Conservation (phyloP, 306 rosid genomes). For the Vigna nakashimae region DNA sequence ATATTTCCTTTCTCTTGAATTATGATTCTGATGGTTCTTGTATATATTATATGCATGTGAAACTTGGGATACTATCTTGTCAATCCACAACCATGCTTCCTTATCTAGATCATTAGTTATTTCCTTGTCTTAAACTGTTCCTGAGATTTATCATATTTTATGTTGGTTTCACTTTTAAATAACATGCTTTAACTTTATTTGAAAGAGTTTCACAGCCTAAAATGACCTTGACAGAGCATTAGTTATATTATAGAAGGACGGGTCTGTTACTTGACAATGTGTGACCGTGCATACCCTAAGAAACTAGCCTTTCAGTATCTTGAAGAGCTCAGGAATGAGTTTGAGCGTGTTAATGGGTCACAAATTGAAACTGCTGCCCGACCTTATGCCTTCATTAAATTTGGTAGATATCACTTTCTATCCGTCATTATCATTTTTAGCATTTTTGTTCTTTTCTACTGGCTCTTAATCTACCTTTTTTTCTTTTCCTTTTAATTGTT, state of each 20-base stretch:
- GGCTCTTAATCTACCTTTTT: constrained; percentile 39
- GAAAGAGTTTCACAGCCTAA: constrained; percentile 38
- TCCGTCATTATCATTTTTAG: constrained; percentile 16
- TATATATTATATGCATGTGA: constrained; percentile 24
- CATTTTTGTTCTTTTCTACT: constrained; percentile 21
- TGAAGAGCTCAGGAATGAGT: constrained; percentile 96
- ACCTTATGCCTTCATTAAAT: constrained; percentile 98
- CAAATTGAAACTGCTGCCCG: constrained; percentile 99
- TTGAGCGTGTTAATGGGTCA: constrained; percentile 89
- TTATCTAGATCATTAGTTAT: neutral
- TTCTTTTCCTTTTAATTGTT: constrained; percentile 45
- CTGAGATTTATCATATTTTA: constrained; percentile 6
- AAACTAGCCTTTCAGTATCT: constrained; percentile 99
- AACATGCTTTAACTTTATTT: constrained; percentile 16
- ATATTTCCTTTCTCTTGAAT: constrained; percentile 17
- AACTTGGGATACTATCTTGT: constrained; percentile 21
- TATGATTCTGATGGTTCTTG: constrained; percentile 33
- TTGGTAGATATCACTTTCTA: constrained; percentile 64
- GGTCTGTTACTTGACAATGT: constrained; percentile 98
- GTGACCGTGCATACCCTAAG: constrained; percentile 98
- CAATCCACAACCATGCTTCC: constrained; percentile 21
- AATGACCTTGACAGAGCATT: constrained; percentile 64
- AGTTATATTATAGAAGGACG: constrained; percentile 96
- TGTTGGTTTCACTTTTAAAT: neutral
- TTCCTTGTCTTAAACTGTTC: constrained; percentile 23